Conservation (phyloP, 352 stramenopile species). For the Phytophthora agathidicida region DNA sequence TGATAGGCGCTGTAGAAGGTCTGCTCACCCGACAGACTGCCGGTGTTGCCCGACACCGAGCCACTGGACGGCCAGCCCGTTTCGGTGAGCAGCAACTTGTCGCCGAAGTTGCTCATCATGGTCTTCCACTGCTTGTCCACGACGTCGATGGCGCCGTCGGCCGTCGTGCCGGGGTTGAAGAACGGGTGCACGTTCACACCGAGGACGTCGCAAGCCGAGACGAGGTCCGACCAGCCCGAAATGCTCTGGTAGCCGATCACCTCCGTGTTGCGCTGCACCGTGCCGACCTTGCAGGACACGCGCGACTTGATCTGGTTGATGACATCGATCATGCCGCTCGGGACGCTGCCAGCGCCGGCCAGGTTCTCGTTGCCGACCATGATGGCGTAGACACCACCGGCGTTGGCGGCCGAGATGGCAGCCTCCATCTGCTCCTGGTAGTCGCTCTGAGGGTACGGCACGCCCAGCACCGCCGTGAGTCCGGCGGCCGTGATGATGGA, state of each 20-base stretch:
- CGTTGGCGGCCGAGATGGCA: conserved; percentile 48
- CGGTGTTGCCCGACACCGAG: conserved; percentile 40
- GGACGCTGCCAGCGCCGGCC: conserved; percentile 30
- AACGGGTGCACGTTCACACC: conserved; percentile 70
- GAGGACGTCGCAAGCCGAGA: conserved; percentile 49
- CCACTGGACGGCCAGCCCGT: conserved; percentile 58
- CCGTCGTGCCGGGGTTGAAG: conserved; percentile 47
- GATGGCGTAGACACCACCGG: conserved; percentile 54
- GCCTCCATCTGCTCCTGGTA: conserved; percentile 45
- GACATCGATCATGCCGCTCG: conserved; percentile 48
- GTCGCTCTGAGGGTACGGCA: conserved; percentile 58
- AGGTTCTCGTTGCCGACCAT: conserved; percentile 82
- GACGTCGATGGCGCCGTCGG: conserved; percentile 45
- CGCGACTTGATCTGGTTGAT: conserved; percentile 57
- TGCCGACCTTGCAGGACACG: conserved; percentile 67
- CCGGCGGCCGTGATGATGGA: conserved; percentile 53
- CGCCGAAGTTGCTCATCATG: conserved; percentile 43
- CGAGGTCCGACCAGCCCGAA: conserved; percentile 44
- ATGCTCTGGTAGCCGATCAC: conserved; percentile 41
- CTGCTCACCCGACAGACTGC: conserved; percentile 36
- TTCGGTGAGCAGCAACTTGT: conserved; percentile 62
- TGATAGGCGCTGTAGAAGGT: conserved; percentile 70
- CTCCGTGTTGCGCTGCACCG: conserved; percentile 72
- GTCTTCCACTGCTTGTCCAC: conserved; percentile 63
- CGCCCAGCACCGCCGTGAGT: conserved; percentile 51